Evolutionary conservation across 106 monocot genomes (phyloP), one percentile per base, ranked within the genome.

Genomic region (Dendrobium catenatum): DNA sequence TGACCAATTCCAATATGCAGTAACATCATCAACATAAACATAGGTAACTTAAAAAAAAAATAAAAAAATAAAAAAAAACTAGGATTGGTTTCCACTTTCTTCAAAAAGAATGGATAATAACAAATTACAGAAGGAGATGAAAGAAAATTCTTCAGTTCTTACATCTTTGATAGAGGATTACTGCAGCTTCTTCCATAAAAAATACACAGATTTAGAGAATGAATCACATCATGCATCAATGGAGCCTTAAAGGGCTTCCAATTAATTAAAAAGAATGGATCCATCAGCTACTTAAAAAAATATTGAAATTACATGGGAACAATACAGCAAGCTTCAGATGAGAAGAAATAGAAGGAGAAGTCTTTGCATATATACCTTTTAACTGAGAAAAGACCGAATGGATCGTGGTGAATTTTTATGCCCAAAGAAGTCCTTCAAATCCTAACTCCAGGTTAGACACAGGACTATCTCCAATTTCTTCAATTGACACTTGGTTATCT

Each of bases 361-460:
- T n/a, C 17, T 17, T 16, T 20, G 58, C 58, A 16, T 17, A 0
- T 5, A 58, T 3, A 58, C 16, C 5, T 19, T 58, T 4, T 3
- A 58, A 20, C 5, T 4, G 26, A 64, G 26, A 22, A 7, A 6
- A n/a, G 1, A 24, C 7, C 8, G 6, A 7, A 24, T n/a, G 24
- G 22, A 37, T 37, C 13, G 15, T n/a, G 1, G 9, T 10, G 51
- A 51, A 51, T 51, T 51, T 51, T 33, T 72, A 97, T 37, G 97
- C 94, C 97, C 97, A 97, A 41, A 97, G 75, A 9, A 97, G 86
- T 64, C 97, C 94, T 49, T 97, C 97, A 61, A 89, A 92, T n/a
- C 89, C 97, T 11, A 97, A 64, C 75, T 97, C 97, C 9, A 84
- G 70, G 78, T 88, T 97, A 18, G 92, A 90, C 81, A 92, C 89